Percentiles rank a stretch among this genome's conserved stretches.
These are phyloP conservation scores for Aspergillus ruber DNA, from an alignment of 2,329 filamentous ascomycete genomes.

Conservation along the genomic window DNA sequence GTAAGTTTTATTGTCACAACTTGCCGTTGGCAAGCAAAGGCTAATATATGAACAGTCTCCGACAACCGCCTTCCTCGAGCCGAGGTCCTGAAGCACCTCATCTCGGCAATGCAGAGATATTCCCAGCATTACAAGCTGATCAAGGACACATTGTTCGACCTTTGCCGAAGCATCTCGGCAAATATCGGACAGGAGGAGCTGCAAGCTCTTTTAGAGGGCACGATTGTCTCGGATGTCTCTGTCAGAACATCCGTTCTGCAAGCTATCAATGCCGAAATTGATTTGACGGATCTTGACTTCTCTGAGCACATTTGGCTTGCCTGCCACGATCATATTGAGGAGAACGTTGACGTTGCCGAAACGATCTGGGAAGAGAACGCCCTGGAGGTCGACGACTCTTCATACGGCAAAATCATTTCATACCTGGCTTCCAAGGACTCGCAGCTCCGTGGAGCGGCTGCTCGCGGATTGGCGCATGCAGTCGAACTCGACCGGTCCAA, in stretches of 20 bases:
- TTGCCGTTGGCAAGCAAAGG: background rate
- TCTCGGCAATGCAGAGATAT: constrained; percentile 79
- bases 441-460: constrained; percentile 76
- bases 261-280: constrained; percentile 83
- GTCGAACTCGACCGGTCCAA: constrained; percentile 55
- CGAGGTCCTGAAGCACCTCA: constrained; percentile 64
- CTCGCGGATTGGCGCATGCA: constrained; percentile 71
- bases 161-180: constrained; percentile 75
- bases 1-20: constrained; percentile 31
- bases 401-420: constrained; percentile 62
- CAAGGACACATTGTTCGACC: constrained; percentile 84
- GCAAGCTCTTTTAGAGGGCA: constrained; percentile 65
- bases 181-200: constrained; percentile 73
- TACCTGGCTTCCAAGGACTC: constrained; percentile 75
- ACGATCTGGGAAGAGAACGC: constrained; percentile 96
- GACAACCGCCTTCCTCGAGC: constrained; percentile 70
- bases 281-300: constrained; percentile 79
- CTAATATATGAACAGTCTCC: constrained; percentile 36
- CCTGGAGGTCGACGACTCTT: constrained; percentile 60
- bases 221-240: constrained; percentile 69
- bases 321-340: constrained; percentile 81
- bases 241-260: constrained; percentile 82
- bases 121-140: constrained; percentile 91
- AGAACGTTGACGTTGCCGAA: constrained; percentile 74
- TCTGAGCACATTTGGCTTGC: constrained; percentile 91